Percentiles rank a stretch among this genome's conserved stretches.
Conservation (phyloP, 495 filamentous ascomycete genomes). For the Trichoderma parareesei region DNA sequence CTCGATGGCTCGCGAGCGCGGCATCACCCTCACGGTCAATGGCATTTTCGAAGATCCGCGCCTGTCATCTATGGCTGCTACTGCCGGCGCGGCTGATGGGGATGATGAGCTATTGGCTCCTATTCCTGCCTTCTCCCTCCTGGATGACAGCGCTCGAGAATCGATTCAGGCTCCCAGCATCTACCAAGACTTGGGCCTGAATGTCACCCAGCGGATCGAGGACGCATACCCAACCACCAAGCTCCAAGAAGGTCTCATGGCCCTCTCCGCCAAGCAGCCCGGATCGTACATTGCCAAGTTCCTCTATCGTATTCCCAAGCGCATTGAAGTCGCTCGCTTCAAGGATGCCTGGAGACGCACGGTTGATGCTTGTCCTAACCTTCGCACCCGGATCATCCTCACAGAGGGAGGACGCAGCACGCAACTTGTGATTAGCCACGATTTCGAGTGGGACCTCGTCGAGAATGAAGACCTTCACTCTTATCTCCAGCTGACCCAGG, state of each 20-base stretch:
- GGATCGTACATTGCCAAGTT: constrained; percentile 41
- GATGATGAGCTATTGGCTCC: neutral
- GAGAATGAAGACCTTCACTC: neutral
- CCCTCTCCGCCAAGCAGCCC: constrained; percentile 9
- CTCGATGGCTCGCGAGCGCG: neutral
- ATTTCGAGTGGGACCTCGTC: constrained; percentile 14
- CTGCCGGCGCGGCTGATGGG: neutral
- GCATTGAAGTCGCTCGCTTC: constrained; percentile 21
- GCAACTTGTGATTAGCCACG: constrained; percentile 1
- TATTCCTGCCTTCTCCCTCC: neutral
- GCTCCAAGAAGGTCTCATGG: constrained; percentile 44
- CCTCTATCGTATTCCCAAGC: constrained; percentile 14
- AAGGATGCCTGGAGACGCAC: constrained; percentile 3
- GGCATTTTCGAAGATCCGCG: constrained; percentile 3
- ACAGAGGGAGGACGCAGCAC: neutral
- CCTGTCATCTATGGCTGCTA: neutral
- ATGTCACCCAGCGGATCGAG: constrained; percentile 19
- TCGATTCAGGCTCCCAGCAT: neutral
- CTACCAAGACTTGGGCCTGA: neutral
- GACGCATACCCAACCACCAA: constrained; percentile 54
- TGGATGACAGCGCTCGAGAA: neutral
- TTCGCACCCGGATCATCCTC: neutral
- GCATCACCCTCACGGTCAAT: neutral
- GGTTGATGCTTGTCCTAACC: neutral
- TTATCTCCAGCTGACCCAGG: neutral